These are phyloP conservation scores for Botryotinia narcissicola DNA, from an alignment of 2,329 filamentous ascomycete species.

Conservation along the genomic window DNA sequence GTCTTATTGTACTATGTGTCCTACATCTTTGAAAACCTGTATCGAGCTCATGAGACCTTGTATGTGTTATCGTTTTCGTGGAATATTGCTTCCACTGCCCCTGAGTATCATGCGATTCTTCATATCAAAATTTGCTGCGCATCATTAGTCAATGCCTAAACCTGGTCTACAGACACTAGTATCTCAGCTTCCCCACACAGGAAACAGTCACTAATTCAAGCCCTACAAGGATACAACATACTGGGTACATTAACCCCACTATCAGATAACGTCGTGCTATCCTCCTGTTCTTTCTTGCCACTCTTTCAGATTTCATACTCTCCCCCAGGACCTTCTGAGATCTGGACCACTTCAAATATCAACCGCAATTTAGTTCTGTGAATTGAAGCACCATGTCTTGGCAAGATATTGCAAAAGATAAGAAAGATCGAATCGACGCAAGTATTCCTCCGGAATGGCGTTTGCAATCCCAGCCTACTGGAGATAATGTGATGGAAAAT, in stretches of 20 bases:
- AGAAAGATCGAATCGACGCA: slow-evolving; percentile 52
- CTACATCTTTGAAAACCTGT: background rate
- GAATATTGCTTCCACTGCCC: background rate
- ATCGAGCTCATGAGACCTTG: background rate
- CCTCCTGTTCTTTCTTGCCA: background rate
- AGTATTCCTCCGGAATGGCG: slow-evolving; percentile 58
- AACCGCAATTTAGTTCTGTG: background rate
- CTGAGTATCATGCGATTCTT: background rate
- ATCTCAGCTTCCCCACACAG: background rate
- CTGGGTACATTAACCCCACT: background rate
- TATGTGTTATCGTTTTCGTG: background rate
- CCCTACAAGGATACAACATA: background rate
- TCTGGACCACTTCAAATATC: background rate
- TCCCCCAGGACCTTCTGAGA: background rate
- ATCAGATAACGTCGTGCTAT: background rate
- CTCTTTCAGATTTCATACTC: background rate
- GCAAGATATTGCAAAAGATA: slow-evolving; percentile 50
- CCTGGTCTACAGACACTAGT: background rate
- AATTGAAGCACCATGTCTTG: slow-evolving; percentile 40
- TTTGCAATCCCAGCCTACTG: slow-evolving; percentile 50
- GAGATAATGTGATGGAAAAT: slow-evolving; percentile 52
- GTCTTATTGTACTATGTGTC: background rate
- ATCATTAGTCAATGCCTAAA: background rate
- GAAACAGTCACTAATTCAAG: background rate
- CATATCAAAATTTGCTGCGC: background rate